A percentile compares a stretch with the other conserved stretches of the same genome.
Evolutionary conservation across 208 protist species (phyloP).

Genomic region (Trypanosoma caninum): DNA sequence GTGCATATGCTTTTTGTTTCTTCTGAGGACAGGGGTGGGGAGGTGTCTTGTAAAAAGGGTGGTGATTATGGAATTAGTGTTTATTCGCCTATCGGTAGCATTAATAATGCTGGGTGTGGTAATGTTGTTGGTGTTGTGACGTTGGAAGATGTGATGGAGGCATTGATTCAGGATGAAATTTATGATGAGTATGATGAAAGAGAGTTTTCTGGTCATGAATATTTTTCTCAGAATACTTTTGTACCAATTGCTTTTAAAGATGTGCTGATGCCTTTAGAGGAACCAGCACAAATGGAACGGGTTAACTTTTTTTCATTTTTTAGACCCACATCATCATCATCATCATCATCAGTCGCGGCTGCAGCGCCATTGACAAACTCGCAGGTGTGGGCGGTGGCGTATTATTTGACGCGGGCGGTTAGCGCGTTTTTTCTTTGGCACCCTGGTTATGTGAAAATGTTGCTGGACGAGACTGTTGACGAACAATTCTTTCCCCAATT

Average conservation of each 20-base stretch:
- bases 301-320: slow-evolving; percentile 91
- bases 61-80: slow-evolving; percentile 1
- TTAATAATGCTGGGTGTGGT: background rate
- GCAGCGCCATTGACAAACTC: slow-evolving; percentile 63
- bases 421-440: slow-evolving; percentile 60
- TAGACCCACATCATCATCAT: slow-evolving; percentile 41
- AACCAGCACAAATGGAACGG: slow-evolving; percentile 57
- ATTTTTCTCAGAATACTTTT: background rate
- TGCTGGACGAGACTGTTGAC: slow-evolving; percentile 74
- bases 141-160: slow-evolving; percentile 87
- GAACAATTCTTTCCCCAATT: slow-evolving; percentile 49
- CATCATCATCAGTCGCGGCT: too few relatives aligned
- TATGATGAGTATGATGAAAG: slow-evolving; percentile 91
- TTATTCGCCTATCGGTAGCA: background rate
- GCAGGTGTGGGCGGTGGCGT: slow-evolving; percentile 85
- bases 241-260: slow-evolving; percentile 6
- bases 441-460: slow-evolving; percentile 70
- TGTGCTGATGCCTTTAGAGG: slow-evolving; percentile 19
- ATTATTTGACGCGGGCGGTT: slow-evolving; percentile 73
- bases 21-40: slow-evolving; percentile 22
- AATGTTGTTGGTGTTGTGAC: slow-evolving; percentile 76
- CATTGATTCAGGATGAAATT: slow-evolving; percentile 81
- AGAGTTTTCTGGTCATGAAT: slow-evolving; percentile 1
- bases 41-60: background rate
- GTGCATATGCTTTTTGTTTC: slow-evolving; percentile 87